Base-by-base conservation (phyloP, 2,329 filamentous ascomycete genomes). In the Remersonia thermophila region DNA sequence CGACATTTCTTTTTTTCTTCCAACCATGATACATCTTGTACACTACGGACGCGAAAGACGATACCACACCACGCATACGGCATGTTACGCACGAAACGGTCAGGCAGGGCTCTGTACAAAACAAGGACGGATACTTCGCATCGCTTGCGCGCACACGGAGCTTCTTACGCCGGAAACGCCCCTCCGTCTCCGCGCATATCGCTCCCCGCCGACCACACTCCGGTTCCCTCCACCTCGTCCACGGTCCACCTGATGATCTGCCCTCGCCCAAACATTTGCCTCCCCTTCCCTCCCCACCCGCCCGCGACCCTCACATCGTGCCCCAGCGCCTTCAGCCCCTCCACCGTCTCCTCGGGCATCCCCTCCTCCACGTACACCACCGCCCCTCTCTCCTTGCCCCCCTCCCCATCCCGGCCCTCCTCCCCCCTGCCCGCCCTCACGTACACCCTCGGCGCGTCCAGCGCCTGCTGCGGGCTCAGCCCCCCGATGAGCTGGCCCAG, bases 401-500 rank as follows among this genome's bases (percentile, higher is more conserved):
- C 58, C 16, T 68, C 67, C 35, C 70, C 66, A n/a, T n/a, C n/a
- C n/a, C n/a, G n/a, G n/a, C n/a, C n/a, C n/a, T n/a, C n/a, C n/a
- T 23, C 20, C 20, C 20, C 20, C 9, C 9, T 23, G 9, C 20
- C 9, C 20, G 5, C 20, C 20, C 20, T 23, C 5, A 65, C 58
- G 32, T 86, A 95, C 46, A 96, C 71, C n/a, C 91, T 69, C 12
- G 91, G 89, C 3, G 89, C 81, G 53, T 98, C 91, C 0, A 96
- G 69, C 3, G 89, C 86, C 40, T 84, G 77, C 59, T 98, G 91
- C 1, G 87, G 86, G 44, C 79, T 80, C 36, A 85, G 67, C 2
- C 77, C 76, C 49, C 87, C 93, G 0, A 86, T 74, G 0, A 93
- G 60, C 71, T 93, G 87, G 47, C 93, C 93, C 2, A 96, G 66